A percentile compares a stretch with the other conserved stretches of the same genome.
Conservation (phyloP, 192 early-diverging fungal genomes). For the Obelidium mucronatum region DNA sequence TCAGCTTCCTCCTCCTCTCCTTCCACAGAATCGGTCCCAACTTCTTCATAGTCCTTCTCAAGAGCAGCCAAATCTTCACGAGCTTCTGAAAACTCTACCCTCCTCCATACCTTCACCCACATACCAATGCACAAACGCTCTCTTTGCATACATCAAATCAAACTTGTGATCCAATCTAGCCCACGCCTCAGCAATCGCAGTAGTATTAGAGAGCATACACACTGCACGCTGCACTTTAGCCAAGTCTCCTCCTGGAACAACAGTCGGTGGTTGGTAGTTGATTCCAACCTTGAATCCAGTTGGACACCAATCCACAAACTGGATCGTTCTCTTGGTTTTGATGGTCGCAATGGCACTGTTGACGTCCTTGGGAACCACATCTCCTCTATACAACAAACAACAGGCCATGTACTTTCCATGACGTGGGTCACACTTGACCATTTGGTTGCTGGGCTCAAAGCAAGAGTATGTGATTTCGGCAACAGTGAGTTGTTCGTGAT, state of each 20-base stretch:
- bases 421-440: conserved; percentile 99
- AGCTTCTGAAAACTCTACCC: conserved; percentile 99
- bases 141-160: conserved; percentile 99
- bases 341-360: conserved; percentile 88
- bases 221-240: conserved; percentile 97
- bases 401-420: conserved; percentile 99
- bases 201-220: conserved; percentile 97
- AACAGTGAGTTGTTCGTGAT: conserved; percentile 96
- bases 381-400: conserved; percentile 97
- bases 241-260: conserved; percentile 91
- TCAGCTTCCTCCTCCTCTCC: conserved; percentile 72
- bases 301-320: conserved; percentile 99
- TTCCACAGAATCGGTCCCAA: conserved; percentile 92
- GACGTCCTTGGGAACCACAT: conserved; percentile 97
- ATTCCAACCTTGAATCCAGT: conserved; percentile 99
- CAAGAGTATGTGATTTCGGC: conserved; percentile 95
- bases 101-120: conserved; percentile 99
- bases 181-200: conserved; percentile 96
- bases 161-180: conserved; percentile 97
- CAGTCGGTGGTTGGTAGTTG: conserved; percentile 91
- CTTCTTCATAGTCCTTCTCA: conserved; percentile 99
- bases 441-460: conserved; percentile 98
- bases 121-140: conserved; percentile 99
- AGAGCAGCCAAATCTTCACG: conserved; percentile 99
- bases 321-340: conserved; percentile 95